A percentile compares a stretch with the other conserved stretches of the same genome.
phyloP scores from a whole-genome alignment of 1,284 basidiomycete species.

The Sanghuangporus sanghuang region DNA sequence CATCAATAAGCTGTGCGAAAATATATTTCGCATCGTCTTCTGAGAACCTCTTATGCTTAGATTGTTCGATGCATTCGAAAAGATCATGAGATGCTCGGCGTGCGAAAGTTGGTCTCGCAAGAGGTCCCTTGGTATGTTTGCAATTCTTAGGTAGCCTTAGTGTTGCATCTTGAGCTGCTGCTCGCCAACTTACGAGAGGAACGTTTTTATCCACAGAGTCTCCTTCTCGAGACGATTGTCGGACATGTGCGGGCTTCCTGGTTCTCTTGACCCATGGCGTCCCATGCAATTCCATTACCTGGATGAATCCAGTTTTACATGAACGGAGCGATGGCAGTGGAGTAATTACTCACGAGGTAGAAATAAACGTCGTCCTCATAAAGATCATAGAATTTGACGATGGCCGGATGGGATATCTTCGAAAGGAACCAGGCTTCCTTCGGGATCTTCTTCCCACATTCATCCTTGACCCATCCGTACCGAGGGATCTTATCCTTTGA shows the following conservation, averaged over 20 bases:
- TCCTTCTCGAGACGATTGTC: background rate
- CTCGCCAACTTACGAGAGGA: background rate
- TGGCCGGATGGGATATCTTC: conserved; percentile 71
- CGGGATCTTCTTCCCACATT: conserved; percentile 58
- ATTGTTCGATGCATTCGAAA: conserved; percentile 91
- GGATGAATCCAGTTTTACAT: conserved; percentile 1
- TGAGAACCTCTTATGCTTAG: conserved; percentile 70
- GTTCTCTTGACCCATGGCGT: conserved; percentile 60
- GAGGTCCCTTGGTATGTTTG: background rate
- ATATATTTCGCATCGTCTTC: conserved; percentile 78
- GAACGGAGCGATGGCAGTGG: conserved; percentile 5
- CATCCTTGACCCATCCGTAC: conserved; percentile 74
- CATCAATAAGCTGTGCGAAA: conserved; percentile 85
- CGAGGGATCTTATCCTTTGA: conserved; percentile 79
- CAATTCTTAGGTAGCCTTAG: background rate
- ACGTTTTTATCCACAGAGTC: background rate
- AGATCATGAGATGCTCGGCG: conserved; percentile 83
- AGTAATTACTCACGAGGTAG: conserved; percentile 63
- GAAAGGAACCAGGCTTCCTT: conserved; percentile 78
- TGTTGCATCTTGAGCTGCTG: background rate
- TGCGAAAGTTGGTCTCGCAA: conserved; percentile 42
- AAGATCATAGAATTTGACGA: conserved; percentile 78
- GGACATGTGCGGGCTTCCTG: background rate
- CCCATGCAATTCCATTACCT: conserved; percentile 92
- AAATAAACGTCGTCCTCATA: conserved; percentile 83